phyloP scores from a whole-genome alignment of 2,329 filamentous ascomycete species.

The Aspergillus awamori region DNA sequence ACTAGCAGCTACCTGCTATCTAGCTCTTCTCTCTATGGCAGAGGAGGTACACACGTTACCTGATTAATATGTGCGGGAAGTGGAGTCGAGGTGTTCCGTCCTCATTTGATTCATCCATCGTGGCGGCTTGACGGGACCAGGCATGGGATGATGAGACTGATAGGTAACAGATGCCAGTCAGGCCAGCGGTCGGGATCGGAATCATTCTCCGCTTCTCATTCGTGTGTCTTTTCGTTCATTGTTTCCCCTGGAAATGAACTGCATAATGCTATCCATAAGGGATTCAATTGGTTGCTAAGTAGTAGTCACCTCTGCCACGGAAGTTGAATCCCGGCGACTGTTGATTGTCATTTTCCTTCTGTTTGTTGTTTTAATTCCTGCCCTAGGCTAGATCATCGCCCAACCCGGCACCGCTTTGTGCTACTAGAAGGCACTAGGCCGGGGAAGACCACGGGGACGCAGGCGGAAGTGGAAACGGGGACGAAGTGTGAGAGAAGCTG shows the following conservation, averaged over 20 bases:
- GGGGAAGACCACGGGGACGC: constrained; percentile 1
- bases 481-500: constrained; percentile 1
- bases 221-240: neutral
- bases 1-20: neutral
- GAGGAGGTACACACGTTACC: constrained; percentile 1
- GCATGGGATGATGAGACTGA: neutral
- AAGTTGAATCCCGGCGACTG: neutral
- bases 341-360: too few species aligned
- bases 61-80: constrained; percentile 13
- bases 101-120: constrained; percentile 9
- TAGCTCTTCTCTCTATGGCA: neutral
- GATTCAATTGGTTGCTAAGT: neutral
- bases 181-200: constrained; percentile 5
- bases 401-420: neutral
- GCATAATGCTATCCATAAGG: neutral
- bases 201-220: constrained; percentile 12
- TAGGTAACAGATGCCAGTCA: neutral
- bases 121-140: constrained; percentile 2
- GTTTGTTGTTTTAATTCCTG: too few species aligned
- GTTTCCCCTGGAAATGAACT: neutral
- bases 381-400: neutral
- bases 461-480: constrained; percentile 1
- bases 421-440: neutral
- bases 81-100: constrained; percentile 10
- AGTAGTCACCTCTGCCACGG: neutral